A percentile compares a stretch with the other conserved stretches of the same genome.
Conservation (phyloP, 2,329 filamentous ascomycete genomes). For the Diaporthe ampelina region DNA sequence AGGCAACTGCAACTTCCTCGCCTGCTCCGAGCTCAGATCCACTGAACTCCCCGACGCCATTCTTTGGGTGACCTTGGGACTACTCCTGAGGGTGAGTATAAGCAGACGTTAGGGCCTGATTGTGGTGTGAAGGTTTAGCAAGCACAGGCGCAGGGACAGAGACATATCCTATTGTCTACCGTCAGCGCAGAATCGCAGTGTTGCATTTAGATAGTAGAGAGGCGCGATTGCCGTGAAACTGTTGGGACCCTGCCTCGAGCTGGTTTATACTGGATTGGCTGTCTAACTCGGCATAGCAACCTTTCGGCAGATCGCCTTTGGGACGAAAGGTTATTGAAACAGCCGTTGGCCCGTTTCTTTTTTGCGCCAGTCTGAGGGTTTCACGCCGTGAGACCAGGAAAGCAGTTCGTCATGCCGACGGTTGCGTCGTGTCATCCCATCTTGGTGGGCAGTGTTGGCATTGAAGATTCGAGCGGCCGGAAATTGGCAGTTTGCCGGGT, state of each 20-base stretch:
- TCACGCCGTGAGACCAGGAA: slow-evolving; percentile 1
- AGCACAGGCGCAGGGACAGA: background rate
- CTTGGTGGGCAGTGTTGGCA: slow-evolving; percentile 7
- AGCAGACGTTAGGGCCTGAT: background rate
- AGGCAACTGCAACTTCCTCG: slow-evolving; percentile 73
- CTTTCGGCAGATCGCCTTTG: slow-evolving; percentile 24
- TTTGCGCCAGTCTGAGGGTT: slow-evolving; percentile 11
- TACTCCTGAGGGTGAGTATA: slow-evolving; percentile 6
- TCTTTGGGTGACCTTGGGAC: background rate
- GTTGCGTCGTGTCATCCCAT: slow-evolving; percentile 8
- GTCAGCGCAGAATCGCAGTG: slow-evolving; percentile 13
- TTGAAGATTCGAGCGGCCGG: slow-evolving; percentile 17
- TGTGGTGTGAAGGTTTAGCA: background rate
- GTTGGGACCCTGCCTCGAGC: background rate
- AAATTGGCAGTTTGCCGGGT: slow-evolving; percentile 9
- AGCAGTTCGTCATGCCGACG: slow-evolving; percentile 1
- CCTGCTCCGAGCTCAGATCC: slow-evolving; percentile 48
- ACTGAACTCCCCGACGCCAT: slow-evolving; percentile 47
- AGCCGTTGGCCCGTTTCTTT: background rate
- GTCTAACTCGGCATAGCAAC: slow-evolving; percentile 9
- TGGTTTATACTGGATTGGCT: slow-evolving; percentile 16
- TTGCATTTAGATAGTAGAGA: background rate
- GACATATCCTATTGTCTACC: background rate
- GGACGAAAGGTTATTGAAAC: slow-evolving; percentile 11
- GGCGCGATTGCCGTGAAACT: background rate